Percentiles rank a stretch among this genome's conserved stretches.
Evolutionary conservation across 768 basidiomycete species (phyloP).

Genomic region (Daedaleopsis sinensis): DNA sequence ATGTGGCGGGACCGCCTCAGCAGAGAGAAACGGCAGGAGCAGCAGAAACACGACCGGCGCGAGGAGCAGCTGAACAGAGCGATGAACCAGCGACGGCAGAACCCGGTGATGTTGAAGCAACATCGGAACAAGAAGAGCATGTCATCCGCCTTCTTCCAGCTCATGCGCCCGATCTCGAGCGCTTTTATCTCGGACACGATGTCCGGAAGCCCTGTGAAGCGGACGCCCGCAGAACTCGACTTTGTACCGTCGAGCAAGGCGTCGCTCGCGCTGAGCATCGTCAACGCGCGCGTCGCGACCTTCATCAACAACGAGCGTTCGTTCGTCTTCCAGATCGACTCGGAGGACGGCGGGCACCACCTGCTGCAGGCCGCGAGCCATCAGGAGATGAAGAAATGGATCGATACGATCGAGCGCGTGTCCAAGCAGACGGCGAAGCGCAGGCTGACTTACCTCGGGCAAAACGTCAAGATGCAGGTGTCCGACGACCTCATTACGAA

Average conservation of each 20-base stretch:
- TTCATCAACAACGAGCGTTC: slow-evolving; percentile 83
- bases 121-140: slow-evolving; percentile 90
- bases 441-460: slow-evolving; percentile 79
- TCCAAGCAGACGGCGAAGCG: slow-evolving; percentile 76
- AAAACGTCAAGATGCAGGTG: slow-evolving; percentile 70
- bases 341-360: slow-evolving; percentile 87
- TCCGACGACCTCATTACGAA: slow-evolving; percentile 74
- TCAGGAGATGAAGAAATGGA: slow-evolving; percentile 77
- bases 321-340: slow-evolving; percentile 80
- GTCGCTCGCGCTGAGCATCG: slow-evolving; percentile 71
- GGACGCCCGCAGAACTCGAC: slow-evolving; percentile 74
- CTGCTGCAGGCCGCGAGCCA: slow-evolving; percentile 73
- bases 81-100: slow-evolving; percentile 60
- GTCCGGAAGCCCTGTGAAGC: slow-evolving; percentile 45
- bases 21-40: slow-evolving; percentile 78
- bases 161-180: slow-evolving; percentile 89
- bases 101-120: slow-evolving; percentile 60
- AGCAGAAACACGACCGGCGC: slow-evolving; percentile 68
- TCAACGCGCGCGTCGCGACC: slow-evolving; percentile 68
- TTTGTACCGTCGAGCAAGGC: slow-evolving; percentile 76
- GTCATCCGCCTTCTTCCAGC: slow-evolving; percentile 76
- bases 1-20: slow-evolving; percentile 67
- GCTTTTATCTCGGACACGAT: slow-evolving; percentile 73
- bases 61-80: slow-evolving; percentile 77
- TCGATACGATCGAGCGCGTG: slow-evolving; percentile 71